These are phyloP conservation scores for Colletotrichum brevisporum DNA, from an alignment of 2,329 filamentous ascomycete genomes.

Conservation along the genomic window DNA sequence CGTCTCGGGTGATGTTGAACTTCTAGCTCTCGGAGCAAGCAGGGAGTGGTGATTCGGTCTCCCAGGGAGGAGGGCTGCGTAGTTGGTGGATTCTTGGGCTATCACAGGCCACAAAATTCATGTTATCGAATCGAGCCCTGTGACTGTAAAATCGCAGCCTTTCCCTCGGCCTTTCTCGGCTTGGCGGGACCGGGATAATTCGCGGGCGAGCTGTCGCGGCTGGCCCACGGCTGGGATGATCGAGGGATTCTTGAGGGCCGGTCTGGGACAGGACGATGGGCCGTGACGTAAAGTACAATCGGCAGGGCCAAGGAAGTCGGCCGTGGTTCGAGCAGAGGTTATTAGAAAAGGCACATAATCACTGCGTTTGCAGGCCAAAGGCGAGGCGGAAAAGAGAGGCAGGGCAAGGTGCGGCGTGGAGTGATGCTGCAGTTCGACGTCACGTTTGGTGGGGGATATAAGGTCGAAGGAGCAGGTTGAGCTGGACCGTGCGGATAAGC, in stretches of 20 bases:
- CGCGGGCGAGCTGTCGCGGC: slow-evolving; percentile 2
- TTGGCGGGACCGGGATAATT: slow-evolving; percentile 17
- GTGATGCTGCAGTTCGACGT: background rate
- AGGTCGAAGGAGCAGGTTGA: background rate
- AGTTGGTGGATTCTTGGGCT: slow-evolving; percentile 19
- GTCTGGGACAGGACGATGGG: background rate
- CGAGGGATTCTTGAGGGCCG: slow-evolving; percentile 13
- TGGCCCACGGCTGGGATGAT: slow-evolving; percentile 10
- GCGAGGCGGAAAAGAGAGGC: too few relatives aligned
- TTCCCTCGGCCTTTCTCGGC: slow-evolving; percentile 32
- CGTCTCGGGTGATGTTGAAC: slow-evolving; percentile 12
- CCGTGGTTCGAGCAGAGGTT: slow-evolving; percentile 3
- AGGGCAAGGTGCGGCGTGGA: background rate
- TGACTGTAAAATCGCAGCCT: slow-evolving; percentile 8
- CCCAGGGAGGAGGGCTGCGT: slow-evolving; percentile 6
- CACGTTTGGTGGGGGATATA: background rate
- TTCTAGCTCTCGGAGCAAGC: slow-evolving; percentile 6
- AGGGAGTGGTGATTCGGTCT: background rate
- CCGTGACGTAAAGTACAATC: background rate
- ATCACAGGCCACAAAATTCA: slow-evolving; percentile 24
- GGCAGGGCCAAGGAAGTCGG: background rate
- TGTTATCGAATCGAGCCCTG: slow-evolving; percentile 26
- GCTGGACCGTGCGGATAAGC: too few relatives aligned
- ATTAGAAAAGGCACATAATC: too few relatives aligned
- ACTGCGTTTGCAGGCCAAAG: too few relatives aligned